These are phyloP conservation scores for Forsythia viridissima DNA, from an alignment of 257 asterid species.

Conservation along the genomic window DNA sequence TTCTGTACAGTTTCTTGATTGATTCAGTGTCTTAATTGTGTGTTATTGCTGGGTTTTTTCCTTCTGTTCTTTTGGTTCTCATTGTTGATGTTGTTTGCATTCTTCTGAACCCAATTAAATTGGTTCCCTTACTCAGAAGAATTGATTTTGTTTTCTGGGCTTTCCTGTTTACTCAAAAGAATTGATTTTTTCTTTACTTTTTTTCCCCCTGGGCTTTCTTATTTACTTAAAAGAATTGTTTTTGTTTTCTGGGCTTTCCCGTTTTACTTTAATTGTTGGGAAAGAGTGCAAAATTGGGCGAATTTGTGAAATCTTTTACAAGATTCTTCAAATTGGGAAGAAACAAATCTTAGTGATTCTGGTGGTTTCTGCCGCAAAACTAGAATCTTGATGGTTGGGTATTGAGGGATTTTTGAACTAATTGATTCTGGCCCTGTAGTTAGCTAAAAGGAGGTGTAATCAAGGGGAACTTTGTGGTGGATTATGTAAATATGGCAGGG, in stretches of 20 bases:
- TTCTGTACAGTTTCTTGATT: slow-evolving; percentile 7
- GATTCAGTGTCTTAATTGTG: background rate
- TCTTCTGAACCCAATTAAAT: background rate
- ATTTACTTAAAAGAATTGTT: background rate
- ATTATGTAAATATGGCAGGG: background rate
- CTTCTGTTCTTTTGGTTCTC: slow-evolving; percentile 18
- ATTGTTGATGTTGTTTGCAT: background rate
- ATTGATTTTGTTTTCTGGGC: slow-evolving; percentile 39
- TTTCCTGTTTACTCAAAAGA: background rate
- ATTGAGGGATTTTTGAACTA: background rate
- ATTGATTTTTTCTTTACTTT: slow-evolving; percentile 8
- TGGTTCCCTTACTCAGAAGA: slow-evolving; percentile 1
- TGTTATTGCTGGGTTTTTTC: background rate
- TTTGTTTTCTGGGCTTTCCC: background rate
- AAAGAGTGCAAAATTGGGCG: too few species aligned
- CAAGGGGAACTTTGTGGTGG: background rate
- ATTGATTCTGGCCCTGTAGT: slow-evolving; percentile 25
- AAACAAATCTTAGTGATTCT: background rate
- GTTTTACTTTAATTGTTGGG: background rate
- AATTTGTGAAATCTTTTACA: too few species aligned
- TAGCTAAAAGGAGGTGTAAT: background rate
- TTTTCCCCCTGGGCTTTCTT: background rate
- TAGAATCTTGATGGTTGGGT: background rate
- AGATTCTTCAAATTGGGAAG: too few species aligned
- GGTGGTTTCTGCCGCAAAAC: background rate